Evolutionary conservation across 495 filamentous ascomycete genomes (phyloP), one percentile per base, ranked within the genome.

Genomic region (Daldinia childiae): DNA sequence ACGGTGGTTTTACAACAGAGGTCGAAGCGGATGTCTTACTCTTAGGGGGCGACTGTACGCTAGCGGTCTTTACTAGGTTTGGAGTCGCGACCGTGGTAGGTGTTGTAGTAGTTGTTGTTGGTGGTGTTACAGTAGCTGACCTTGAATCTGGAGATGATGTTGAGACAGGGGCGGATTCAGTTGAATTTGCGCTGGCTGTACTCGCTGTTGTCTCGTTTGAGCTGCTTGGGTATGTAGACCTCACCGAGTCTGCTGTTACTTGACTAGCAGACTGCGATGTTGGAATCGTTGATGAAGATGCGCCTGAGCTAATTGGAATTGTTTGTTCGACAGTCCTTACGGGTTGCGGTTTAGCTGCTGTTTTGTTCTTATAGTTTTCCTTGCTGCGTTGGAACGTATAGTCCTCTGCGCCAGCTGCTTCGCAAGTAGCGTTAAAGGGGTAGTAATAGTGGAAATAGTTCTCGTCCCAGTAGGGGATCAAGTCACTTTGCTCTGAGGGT

Each of bases 11-110:
- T 14, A 75, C 26, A 14, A 75, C 32, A 9, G 72, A 75, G 8
- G 72, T 75, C 14, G 75, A 62, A n/a, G 69, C 73, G 19, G 69
- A 51, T 3, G 73, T 50, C 48, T 68, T 75, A 2, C 55, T 63
- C 45, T 71, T 77, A 14, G 64, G 8, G 14, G 50, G 30, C 15
- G 58, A 57, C 48, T 77, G 72, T 17, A 54, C 43, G 29, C 55
- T 66, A 29, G 64, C 68, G 1, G 77, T 76, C 60, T 79, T 79
- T 39, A 61, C 57, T n/a, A 21, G 21, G n/a, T 41, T 75, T 55
- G 73, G 73, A 14, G 69, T 38, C 3, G 65, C 48, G 43, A 58
- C 48, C 32, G 75, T 74, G 39, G 56, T 76, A 26, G 64, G 12
- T 17, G 68, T 24, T 1, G 43, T 24, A 4, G 43, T 12, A 3